Percentiles rank a stretch among this genome's conserved stretches.
These are phyloP conservation scores for Thecaphora frezii DNA, from an alignment of 1,284 basidiomycete species.

Conservation along the genomic window DNA sequence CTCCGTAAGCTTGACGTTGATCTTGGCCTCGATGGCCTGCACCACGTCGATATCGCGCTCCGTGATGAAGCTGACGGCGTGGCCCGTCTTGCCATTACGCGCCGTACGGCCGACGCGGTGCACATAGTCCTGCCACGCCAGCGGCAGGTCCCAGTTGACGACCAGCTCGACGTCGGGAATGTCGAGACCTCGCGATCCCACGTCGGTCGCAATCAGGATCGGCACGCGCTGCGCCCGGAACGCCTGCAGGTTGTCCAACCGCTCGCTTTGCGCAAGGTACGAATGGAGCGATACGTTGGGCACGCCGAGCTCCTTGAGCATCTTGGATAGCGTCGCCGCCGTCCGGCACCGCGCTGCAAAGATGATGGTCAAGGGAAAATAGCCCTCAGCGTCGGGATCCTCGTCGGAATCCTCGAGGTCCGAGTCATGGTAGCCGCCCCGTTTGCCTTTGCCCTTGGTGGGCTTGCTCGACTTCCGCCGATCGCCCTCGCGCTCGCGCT, in stretches of 20 bases:
- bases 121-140: constrained; percentile 66
- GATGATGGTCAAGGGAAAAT: constrained; percentile 81
- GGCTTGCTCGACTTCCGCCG: constrained; percentile 6
- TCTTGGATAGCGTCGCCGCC: constrained; percentile 76
- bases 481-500: constrained; percentile 19
- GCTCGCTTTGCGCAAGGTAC: constrained; percentile 83
- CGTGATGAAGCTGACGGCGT: constrained; percentile 90
- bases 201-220: constrained; percentile 56
- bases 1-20: constrained; percentile 65
- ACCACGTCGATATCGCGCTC: constrained; percentile 87
- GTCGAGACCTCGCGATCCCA: constrained; percentile 58
- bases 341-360: constrained; percentile 86
- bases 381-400: constrained; percentile 13
- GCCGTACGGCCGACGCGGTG: constrained; percentile 79
- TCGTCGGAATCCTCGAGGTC: constrained; percentile 18
- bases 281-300: constrained; percentile 89
- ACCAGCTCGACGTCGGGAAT: constrained; percentile 78
- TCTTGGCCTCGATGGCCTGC: constrained; percentile 79
- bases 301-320: constrained; percentile 69
- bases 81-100: constrained; percentile 83
- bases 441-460: constrained; percentile 9
- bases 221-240: constrained; percentile 71
- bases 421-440: constrained; percentile 12
- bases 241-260: constrained; percentile 78
- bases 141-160: constrained; percentile 92